Base-by-base conservation (phyloP, 2,329 filamentous ascomycete species). In the Ceratocystis papillata region DNA sequence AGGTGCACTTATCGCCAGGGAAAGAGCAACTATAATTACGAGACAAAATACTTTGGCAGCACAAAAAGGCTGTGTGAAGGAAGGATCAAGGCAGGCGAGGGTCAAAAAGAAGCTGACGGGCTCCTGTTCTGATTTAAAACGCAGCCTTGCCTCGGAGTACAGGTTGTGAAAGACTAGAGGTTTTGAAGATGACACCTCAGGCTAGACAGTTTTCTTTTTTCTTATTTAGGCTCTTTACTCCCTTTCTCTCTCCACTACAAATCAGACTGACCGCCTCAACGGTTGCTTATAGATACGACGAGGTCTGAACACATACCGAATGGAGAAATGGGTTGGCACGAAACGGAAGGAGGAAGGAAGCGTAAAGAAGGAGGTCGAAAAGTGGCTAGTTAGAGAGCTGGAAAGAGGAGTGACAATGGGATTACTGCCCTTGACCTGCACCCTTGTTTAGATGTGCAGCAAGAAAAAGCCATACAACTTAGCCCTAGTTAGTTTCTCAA, bases 241-340 rank as follows among this genome's bases (percentile, higher is more conserved):
- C 37, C 37, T 41, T 41, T 41, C 37, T 5, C 37, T 15, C 28
- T 8, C 53, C 12, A 20, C 28, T n/a, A 33, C 3, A 33, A 33
- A 37, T 59, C 25, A 59, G 6, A 59, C 53, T 59, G 53, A 59
- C 53, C 53, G 53, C 53, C 25, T 17, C 3, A 25, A 59, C 25
- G 28, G 53, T 59, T 30, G 33, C 12, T 59, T 30, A 20, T 30
- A 59, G 53, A 59, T 59, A 59, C 53, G 28, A 59, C 28, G n/a
- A 59, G 53, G 53, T 25, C 53, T 33, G 53, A 59, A n/a, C 28
- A 59, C 53, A 59, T 37, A n/a, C 28, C 4, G 15, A 22, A 30
- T n/a, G 25, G 12, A 17, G 53, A 37, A 30, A 25, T 17, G 53
- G n/a, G 5, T 10, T 25, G 53, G 28, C 25, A 59, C n/a, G 53